phyloP scores from a whole-genome alignment of 331 rosid genomes.

The Phaseolus coccineus region DNA sequence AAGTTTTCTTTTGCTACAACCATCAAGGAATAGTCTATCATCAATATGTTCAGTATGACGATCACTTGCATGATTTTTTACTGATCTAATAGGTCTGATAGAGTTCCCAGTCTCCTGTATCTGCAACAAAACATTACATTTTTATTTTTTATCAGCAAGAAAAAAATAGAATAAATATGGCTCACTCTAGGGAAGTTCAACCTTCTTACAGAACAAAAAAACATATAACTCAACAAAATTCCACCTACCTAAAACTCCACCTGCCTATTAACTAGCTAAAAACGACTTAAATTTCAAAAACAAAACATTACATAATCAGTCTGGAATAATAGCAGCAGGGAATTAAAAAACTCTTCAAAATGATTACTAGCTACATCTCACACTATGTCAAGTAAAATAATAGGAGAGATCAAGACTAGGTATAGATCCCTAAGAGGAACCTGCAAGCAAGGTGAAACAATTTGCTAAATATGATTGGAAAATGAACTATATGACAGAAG shows the following conservation, averaged over 20 bases:
- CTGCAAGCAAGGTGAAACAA: slow-evolving; percentile 12
- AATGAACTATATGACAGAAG: slow-evolving; percentile 13
- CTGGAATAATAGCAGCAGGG: slow-evolving; percentile 6
- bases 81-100: slow-evolving; percentile 53
- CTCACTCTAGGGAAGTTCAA: no score
- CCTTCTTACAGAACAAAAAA: no score
- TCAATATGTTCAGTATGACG: slow-evolving; percentile 49
- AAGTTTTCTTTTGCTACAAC: slow-evolving; percentile 67
- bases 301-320: slow-evolving; percentile 28
- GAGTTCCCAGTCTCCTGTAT: slow-evolving; percentile 52
- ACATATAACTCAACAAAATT: no score
- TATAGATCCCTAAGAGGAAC: slow-evolving; percentile 25
- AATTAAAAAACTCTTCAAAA: slow-evolving; percentile 31
- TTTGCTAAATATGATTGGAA: slow-evolving; percentile 14
- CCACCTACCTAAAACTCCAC: no score
- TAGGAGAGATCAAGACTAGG: slow-evolving; percentile 8
- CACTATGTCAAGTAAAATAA: not conserved
- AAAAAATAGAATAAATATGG: no score
- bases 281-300: no score
- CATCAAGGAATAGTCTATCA: slow-evolving; percentile 47
- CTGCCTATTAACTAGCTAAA: no score
- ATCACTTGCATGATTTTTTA: slow-evolving; percentile 52
- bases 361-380: not conserved
- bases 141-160: no score
- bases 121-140: slow-evolving; percentile 38